Conservation (phyloP, 176 grass and related monocot species). For the Avena atlantica region DNA sequence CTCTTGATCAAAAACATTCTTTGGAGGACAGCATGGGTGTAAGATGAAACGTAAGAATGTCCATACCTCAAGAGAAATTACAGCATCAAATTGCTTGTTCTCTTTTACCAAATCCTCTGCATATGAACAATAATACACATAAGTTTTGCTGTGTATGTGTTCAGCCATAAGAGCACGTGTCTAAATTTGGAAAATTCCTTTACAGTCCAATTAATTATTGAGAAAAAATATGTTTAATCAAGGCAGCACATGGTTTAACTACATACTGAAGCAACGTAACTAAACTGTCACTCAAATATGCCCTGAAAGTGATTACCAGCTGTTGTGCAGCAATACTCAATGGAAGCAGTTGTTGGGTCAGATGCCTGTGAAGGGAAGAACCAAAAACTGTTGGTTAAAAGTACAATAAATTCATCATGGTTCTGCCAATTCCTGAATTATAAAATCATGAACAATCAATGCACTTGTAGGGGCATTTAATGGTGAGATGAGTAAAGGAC, state of each 20-base stretch:
- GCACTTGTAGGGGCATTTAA: not conserved
- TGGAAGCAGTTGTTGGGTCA: constrained; percentile 87
- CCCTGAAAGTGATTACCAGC: constrained; percentile 50
- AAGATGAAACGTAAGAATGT: constrained; percentile 30
- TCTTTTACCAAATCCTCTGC: constrained; percentile 90
- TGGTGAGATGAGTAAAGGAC: not conserved
- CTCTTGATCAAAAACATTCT: not conserved
- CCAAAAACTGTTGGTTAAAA: constrained; percentile 5
- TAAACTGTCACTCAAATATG: constrained; percentile 11
- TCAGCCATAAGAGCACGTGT: constrained; percentile 30
- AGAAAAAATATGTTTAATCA: not conserved
- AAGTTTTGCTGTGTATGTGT: constrained; percentile 35
- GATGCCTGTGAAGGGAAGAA: constrained; percentile 61
- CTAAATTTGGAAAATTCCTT: not conserved
- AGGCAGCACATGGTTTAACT: not conserved
- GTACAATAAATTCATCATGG: not conserved
- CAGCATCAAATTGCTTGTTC: constrained; percentile 89
- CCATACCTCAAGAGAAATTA: constrained; percentile 90
- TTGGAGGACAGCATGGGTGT: not conserved
- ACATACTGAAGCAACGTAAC: not conserved
- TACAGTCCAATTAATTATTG: not conserved
- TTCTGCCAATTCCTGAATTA: not conserved
- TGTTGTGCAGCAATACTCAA: constrained; percentile 86
- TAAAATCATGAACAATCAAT: not conserved
- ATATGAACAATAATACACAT: constrained; percentile 39